Evolutionary conservation across 768 basidiomycete species (phyloP), one percentile per base, ranked within the genome.

Genomic region (Cytidiella melzeri): DNA sequence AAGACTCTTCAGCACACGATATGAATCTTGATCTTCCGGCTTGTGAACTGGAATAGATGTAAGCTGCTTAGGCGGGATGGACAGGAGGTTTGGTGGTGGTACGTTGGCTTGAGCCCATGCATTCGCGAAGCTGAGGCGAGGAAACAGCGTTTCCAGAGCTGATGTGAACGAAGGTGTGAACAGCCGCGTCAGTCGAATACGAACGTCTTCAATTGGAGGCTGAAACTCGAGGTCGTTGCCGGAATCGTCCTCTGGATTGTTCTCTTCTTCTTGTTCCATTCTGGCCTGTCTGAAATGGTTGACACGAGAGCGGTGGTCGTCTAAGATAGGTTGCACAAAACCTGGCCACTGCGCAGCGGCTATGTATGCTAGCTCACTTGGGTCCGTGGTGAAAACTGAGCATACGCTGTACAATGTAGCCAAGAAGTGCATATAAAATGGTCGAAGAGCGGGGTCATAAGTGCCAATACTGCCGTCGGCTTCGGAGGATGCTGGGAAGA

Each of bases 321-420:
- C 77, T 5, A 87, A 61, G 12, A 91, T 60, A 0, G 88, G 87
- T 47, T 80, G 75, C 1, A 84, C 75, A 56, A 89, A 91, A 2
- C 81, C 84, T 0, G 88, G 86, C 88, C 90, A 92, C 19, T 82
- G 74, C 5, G 89, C 84, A 0, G 84, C 81, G 2, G 84, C 79
- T 24, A 92, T 75, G 58, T 91, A 92, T 38, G 76, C 74, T 1
- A 92, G 70, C 59, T 92, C 89, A 43, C 78, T 62, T 1, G 80
- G 77, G 57, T 90, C 82, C 36, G 73, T 75, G 3, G 78, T 81
- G 63, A 82, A 89, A 5, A 79, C 72, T 19, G 74, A 74, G 59
- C 87, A 81, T 25, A 77, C 69, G 41, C 78, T 75, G 59, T 78
- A 79, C 2, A 92, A 63, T 9, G 77, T 69, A 5, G 75, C 69